Percentiles rank a stretch among this genome's conserved stretches.
Evolutionary conservation across 106 monocot species (phyloP).

Genomic region (Acorus gramineus): DNA sequence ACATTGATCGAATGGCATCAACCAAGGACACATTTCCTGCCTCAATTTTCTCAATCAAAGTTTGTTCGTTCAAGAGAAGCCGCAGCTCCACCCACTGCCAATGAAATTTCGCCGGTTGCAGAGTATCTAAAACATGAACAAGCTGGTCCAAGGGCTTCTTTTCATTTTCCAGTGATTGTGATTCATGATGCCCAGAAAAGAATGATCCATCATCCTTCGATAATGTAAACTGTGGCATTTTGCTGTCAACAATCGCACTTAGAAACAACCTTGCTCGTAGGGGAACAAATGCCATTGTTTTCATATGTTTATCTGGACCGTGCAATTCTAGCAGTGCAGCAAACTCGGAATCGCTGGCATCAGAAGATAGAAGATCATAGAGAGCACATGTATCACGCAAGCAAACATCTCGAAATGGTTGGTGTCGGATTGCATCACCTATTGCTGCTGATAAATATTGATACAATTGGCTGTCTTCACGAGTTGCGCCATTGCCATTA

Average conservation of each 20-base stretch:
- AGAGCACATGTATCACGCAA: slow-evolving; percentile 52
- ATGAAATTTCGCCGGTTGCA: slow-evolving; percentile 97
- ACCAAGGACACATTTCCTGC: slow-evolving; percentile 57
- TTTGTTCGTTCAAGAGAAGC: slow-evolving; percentile 90
- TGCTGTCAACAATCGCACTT: slow-evolving; percentile 72
- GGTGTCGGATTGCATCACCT: slow-evolving; percentile 65
- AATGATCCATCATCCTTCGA: slow-evolving; percentile 65
- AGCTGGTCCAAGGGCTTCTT: slow-evolving; percentile 61
- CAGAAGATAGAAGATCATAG: slow-evolving; percentile 69
- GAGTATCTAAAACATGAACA: slow-evolving; percentile 78
- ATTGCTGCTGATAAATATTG: slow-evolving; percentile 51
- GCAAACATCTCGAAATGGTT: slow-evolving; percentile 78
- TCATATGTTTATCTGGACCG: slow-evolving; percentile 60
- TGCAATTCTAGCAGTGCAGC: slow-evolving; percentile 83
- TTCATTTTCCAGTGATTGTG: slow-evolving; percentile 46
- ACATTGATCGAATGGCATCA: slow-evolving; percentile 73
- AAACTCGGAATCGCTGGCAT: slow-evolving; percentile 76
- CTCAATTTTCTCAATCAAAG: slow-evolving; percentile 75
- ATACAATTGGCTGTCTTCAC: slow-evolving; percentile 76
- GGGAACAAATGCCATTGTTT: slow-evolving; percentile 76
- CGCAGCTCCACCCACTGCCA: slow-evolving; percentile 98
- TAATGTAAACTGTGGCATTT: slow-evolving; percentile 62
- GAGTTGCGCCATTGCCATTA: slow-evolving; percentile 42
- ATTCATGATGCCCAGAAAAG: slow-evolving; percentile 35
- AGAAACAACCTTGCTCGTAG: slow-evolving; percentile 80